Evolutionary conservation across 2,329 filamentous ascomycete species (phyloP).

Genomic region (Aspergillus costaricaensis): DNA sequence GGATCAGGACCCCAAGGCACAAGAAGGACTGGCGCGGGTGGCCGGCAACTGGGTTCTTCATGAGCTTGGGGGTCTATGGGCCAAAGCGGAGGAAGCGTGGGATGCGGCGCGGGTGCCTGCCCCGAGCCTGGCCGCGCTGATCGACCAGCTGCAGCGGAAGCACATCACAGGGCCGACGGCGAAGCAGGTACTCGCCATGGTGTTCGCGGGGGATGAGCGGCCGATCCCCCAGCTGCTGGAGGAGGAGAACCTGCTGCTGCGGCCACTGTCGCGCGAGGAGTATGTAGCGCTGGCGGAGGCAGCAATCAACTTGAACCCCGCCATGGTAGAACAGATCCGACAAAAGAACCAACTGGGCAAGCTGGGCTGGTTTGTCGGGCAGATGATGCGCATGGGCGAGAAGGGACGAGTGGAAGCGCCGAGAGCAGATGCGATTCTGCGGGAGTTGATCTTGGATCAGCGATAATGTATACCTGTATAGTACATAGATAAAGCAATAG

Average conservation of each 20-base stretch:
- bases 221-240: conserved; percentile 57
- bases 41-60: conserved; percentile 73
- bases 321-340: conserved; percentile 62
- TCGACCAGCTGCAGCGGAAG: conserved; percentile 46
- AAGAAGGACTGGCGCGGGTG: conserved; percentile 47
- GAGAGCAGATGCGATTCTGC: conserved; percentile 58
- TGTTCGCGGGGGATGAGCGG: conserved; percentile 56
- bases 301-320: conserved; percentile 56
- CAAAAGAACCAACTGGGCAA: conserved; percentile 65
- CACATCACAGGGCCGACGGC: conserved; percentile 58
- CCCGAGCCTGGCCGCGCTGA: conserved; percentile 47
- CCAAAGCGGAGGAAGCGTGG: conserved; percentile 54
- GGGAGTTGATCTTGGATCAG: conserved; percentile 46
- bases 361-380: conserved; percentile 67
- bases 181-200: conserved; percentile 59
- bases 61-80: conserved; percentile 67
- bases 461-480: conserved; percentile 7
- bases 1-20: conserved; percentile 29
- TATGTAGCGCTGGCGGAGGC: conserved; percentile 58
- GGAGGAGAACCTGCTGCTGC: conserved; percentile 57
- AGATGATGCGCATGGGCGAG: conserved; percentile 64
- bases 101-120: conserved; percentile 43
- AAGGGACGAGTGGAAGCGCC: conserved; percentile 64
- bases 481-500: not conserved
- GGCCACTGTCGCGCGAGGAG: conserved; percentile 56